Evolutionary conservation across 176 grass and related monocot species (phyloP), one percentile per base, ranked within the genome.

Genomic region (Dactylis glomerata): DNA sequence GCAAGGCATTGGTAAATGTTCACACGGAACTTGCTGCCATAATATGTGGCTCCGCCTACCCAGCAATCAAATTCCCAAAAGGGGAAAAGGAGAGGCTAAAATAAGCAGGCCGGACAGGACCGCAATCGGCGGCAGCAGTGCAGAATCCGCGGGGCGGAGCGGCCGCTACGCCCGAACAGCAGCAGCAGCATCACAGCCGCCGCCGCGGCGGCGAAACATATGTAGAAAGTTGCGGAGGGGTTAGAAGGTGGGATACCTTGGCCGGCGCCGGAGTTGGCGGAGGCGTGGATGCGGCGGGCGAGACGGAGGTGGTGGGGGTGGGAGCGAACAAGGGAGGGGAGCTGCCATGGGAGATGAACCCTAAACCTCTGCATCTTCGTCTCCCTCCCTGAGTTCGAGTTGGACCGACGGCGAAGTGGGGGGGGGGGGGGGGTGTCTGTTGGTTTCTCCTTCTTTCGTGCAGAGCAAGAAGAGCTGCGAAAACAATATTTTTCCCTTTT

Each of bases 271-370:
- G 83, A 79, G 69, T 68, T 76, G 80, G 84, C 54, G 69, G 75
- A 62, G 71, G 67, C 61, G 68, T 75, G 85, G 87, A 83, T 64
- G 23, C 67, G 78, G 36, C 44, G 73, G 58, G 41, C 58, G 74
- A 30, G 58, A 30, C 37, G 34, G 6, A 8, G 69, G 27, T 27
- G 68, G 78, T 23, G 41, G 63, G 36, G 47, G 12, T 16, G 61
- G 8, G 42, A 54, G 75, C 59, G 90, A 5, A 10, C 26, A 34
- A 44, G 57, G 14, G 17, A 49, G 63, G 81, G 70, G 20, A 83
- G 81, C 47, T 79, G 86, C 69, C 86, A 87, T 77, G 78, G 64
- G n/a, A 65, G 81, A 31, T 55, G 45, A 92, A 91, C 83, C 87
- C 88, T 89, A 92, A 86, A 91, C 74, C 69, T 76, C 90, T 42